phyloP scores from a whole-genome alignment of 768 basidiomycete genomes.

The Suillus plorans region DNA sequence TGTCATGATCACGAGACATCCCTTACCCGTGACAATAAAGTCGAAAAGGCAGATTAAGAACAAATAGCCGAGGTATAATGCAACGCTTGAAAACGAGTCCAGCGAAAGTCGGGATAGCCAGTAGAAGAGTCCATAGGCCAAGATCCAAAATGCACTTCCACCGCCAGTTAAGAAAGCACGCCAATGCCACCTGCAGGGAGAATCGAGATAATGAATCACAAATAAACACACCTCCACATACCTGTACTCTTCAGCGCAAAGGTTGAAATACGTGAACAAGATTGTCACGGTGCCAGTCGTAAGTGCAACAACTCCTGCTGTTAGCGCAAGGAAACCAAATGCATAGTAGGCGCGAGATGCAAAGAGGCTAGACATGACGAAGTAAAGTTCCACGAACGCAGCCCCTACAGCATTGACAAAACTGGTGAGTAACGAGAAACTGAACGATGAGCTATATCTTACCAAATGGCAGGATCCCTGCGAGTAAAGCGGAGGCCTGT shows the following conservation, averaged over 20 bases:
- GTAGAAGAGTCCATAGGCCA: conserved; percentile 86
- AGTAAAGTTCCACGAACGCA: conserved; percentile 93
- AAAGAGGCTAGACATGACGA: conserved; percentile 87
- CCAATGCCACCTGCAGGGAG: conserved; percentile 84
- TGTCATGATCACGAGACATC: conserved; percentile 5
- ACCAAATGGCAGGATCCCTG: conserved; percentile 93
- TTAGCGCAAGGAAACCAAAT: conserved; percentile 91
- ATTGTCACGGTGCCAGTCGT: conserved; percentile 92
- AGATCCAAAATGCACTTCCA: conserved; percentile 82
- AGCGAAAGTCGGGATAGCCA: conserved; percentile 86
- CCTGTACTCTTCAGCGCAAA: conserved; percentile 96
- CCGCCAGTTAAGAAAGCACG: conserved; percentile 90
- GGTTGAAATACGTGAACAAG: conserved; percentile 83
- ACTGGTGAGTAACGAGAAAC: conserved; percentile 7
- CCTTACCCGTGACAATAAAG: conserved; percentile 83
- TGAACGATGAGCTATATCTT: conserved; percentile 16
- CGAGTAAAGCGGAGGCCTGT: conserved; percentile 72
- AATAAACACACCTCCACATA: conserved; percentile 30
- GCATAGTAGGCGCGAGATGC: conserved; percentile 94
- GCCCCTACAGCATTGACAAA: conserved; percentile 54
- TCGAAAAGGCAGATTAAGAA: conserved; percentile 78
- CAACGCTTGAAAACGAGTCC: conserved; percentile 74
- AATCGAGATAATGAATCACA: background rate
- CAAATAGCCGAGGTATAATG: conserved; percentile 90
- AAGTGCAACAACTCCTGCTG: conserved; percentile 76